Percentiles rank a stretch among this genome's conserved stretches.
phyloP scores from a whole-genome alignment of 345 rosid species.

The Noccaea bulbosa region DNA sequence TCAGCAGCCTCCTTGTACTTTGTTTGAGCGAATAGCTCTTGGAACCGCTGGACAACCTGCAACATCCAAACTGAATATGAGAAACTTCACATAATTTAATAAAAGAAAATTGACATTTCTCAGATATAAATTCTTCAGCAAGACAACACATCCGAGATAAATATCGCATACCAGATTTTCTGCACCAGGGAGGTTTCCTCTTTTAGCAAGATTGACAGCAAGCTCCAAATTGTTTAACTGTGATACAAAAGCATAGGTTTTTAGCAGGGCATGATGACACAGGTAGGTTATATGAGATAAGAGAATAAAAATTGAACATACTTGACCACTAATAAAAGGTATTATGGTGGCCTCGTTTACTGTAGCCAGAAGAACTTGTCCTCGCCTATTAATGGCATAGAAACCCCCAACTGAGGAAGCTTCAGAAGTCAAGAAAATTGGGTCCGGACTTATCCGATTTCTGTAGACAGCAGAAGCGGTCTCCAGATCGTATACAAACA shows the following conservation, averaged over 20 bases:
- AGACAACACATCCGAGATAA: slow-evolving; percentile 17
- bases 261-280: slow-evolving; percentile 27
- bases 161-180: slow-evolving; percentile 84
- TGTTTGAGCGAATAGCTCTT: slow-evolving; percentile 94
- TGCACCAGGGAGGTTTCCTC: slow-evolving; percentile 99
- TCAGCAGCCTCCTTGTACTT: slow-evolving; percentile 99
- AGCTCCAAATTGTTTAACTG: slow-evolving; percentile 98
- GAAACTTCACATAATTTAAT: slow-evolving; percentile 5
- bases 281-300: slow-evolving; percentile 22
- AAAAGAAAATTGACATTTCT: neutral
- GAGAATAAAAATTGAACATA: slow-evolving; percentile 45
- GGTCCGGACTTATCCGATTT: slow-evolving; percentile 98
- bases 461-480: slow-evolving; percentile 97
- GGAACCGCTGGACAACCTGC: slow-evolving; percentile 98
- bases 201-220: slow-evolving; percentile 96
- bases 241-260: slow-evolving; percentile 32
- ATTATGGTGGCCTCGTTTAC: slow-evolving; percentile 93
- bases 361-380: slow-evolving; percentile 85
- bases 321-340: slow-evolving; percentile 98
- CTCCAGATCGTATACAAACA: slow-evolving; percentile 98
- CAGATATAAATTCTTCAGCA: slow-evolving; percentile 18
- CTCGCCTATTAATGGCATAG: slow-evolving; percentile 92
- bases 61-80: slow-evolving; percentile 28
- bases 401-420: slow-evolving; percentile 91
- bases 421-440: slow-evolving; percentile 96